Conservation (phyloP, 257 asterid genomes). For the Pogostemon cablin region DNA sequence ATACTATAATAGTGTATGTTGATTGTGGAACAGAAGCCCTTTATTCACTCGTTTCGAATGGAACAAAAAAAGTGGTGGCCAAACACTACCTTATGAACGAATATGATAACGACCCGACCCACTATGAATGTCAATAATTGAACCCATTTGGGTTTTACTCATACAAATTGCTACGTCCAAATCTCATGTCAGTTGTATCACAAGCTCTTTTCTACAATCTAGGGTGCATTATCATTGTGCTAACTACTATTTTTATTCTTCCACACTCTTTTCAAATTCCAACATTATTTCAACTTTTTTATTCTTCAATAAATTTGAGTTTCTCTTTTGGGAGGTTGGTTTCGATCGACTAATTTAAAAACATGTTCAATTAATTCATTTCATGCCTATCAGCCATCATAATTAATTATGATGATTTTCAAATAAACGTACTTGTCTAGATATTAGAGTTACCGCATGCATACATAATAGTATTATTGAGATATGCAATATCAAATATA, state of each 20-base stretch:
- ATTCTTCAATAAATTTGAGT: neutral
- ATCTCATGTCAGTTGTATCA: constrained; percentile 36
- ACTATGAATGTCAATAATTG: constrained; percentile 32
- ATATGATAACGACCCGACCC: constrained; percentile 22
- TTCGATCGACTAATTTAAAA: neutral
- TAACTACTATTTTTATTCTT: neutral
- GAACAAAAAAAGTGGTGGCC: constrained; percentile 27
- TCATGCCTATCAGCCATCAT: neutral
- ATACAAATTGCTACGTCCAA: constrained; percentile 32
- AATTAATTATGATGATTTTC: too few species aligned
- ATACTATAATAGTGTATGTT: too few species aligned
- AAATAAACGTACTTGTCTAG: too few species aligned
- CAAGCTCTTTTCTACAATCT: constrained; percentile 4
- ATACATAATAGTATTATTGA: too few species aligned
- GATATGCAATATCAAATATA: too few species aligned
- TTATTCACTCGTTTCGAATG: constrained; percentile 11
- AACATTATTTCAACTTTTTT: neutral
- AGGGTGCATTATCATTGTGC: constrained; percentile 26
- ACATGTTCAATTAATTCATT: neutral
- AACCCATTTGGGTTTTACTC: neutral
- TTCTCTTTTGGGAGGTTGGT: neutral
- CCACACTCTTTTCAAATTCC: neutral
- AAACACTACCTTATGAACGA: constrained; percentile 4
- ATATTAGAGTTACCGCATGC: too few species aligned
- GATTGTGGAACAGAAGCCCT: neutral